A percentile compares a stretch with the other conserved stretches of the same genome.
Conservation (phyloP, 805 yeast species). For the Metschnikowia koreensis region DNA sequence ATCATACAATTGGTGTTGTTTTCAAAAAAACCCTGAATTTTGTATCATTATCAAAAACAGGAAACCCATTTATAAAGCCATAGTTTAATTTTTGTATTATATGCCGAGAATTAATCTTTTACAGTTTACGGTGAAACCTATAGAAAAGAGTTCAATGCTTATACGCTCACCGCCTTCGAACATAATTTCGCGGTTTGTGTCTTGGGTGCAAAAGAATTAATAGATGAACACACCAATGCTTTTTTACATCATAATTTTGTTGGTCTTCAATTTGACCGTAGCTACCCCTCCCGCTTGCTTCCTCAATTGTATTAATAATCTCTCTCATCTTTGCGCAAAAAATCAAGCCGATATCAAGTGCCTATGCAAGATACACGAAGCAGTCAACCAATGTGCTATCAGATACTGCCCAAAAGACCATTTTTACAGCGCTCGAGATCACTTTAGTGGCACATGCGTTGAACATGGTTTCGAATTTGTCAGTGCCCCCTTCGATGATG, state of each 20-base stretch:
- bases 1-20: too few species aligned
- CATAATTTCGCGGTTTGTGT: slow-evolving; percentile 10
- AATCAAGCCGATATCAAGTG: slow-evolving; percentile 38
- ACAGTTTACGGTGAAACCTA: too few species aligned
- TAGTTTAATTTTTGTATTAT: too few species aligned
- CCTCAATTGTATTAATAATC: slow-evolving; percentile 39
- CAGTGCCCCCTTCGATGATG: not conserved
- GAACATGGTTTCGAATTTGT: slow-evolving; percentile 26
- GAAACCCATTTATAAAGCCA: too few species aligned
- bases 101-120: not conserved
- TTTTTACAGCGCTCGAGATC: slow-evolving; percentile 47
- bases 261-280: slow-evolving; percentile 3
- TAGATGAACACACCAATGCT: slow-evolving; percentile 8
- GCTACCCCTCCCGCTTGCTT: slow-evolving; percentile 55
- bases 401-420: slow-evolving; percentile 46
- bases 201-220: slow-evolving; percentile 12
- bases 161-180: not conserved
- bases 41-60: too few species aligned
- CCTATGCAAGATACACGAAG: slow-evolving; percentile 37
- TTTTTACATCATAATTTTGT: slow-evolving; percentile 4
- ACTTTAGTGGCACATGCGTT: slow-evolving; percentile 47
- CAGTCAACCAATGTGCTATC: slow-evolving; percentile 43
- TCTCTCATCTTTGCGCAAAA: slow-evolving; percentile 33
- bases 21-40: too few species aligned
- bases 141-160: not conserved